These are phyloP conservation scores for Chamaecrista fasciculata DNA, from an alignment of 306 rosid genomes.

Conservation along the genomic window DNA sequence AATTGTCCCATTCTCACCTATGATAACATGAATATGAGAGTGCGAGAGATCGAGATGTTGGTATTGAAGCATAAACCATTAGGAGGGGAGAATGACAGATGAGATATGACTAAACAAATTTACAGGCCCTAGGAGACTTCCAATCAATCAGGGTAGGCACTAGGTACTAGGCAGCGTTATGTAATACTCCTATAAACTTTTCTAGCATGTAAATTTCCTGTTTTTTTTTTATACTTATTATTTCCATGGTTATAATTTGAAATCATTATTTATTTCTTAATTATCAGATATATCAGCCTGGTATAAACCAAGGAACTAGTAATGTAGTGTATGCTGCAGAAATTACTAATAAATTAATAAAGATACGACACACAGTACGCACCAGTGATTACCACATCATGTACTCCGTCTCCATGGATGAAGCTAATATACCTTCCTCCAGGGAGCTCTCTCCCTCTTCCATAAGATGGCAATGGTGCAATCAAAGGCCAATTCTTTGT, in stretches of 20 bases:
- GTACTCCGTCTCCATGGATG: constrained; percentile 72
- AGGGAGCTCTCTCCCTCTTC: constrained; percentile 90
- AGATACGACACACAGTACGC: constrained; percentile 45
- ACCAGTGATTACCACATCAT: constrained; percentile 83
- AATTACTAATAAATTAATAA: background rate
- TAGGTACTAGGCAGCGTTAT: too few species aligned
- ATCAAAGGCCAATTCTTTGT: constrained; percentile 73
- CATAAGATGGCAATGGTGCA: constrained; percentile 91
- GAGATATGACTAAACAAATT: background rate
- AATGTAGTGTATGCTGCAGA: background rate
- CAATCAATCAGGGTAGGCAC: background rate
- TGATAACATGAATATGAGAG: background rate
- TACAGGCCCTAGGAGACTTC: background rate
- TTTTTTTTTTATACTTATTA: background rate
- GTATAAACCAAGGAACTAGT: background rate
- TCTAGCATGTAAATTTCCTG: background rate
- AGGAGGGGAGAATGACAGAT: background rate
- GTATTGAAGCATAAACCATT: background rate
- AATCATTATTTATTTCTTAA: background rate
- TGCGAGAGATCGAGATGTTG: background rate
- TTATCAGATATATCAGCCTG: background rate
- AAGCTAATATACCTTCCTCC: constrained; percentile 85
- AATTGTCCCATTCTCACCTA: constrained; percentile 86
- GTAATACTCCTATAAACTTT: background rate
- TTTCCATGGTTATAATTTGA: background rate